phyloP scores from a whole-genome alignment of 257 asterid genomes.

The Fraxinus cuspidata region DNA sequence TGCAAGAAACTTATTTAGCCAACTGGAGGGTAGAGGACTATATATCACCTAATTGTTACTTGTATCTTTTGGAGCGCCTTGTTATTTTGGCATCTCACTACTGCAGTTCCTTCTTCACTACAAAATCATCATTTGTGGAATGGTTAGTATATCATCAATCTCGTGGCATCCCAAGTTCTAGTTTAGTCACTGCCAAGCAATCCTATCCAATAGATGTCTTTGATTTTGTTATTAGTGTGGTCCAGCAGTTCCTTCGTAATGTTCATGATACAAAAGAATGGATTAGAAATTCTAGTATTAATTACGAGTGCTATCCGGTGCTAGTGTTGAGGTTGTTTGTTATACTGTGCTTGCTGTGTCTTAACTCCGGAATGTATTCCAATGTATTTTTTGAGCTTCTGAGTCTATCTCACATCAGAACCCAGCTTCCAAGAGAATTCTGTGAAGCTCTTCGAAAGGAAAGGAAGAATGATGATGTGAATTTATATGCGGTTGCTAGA shows the following conservation, averaged over 20 bases:
- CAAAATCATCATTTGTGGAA: conserved; percentile 57
- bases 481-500: conserved; percentile 30
- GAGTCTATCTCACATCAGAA: not conserved
- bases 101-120: conserved; percentile 37
- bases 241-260: conserved; percentile 29
- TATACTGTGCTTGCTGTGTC: conserved; percentile 44
- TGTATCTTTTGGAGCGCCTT: conserved; percentile 59
- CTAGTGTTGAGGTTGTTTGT: conserved; percentile 47
- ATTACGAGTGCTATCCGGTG: conserved; percentile 26
- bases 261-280: conserved; percentile 25
- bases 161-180: conserved; percentile 22
- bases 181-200: not conserved
- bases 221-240: conserved; percentile 14
- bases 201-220: not conserved
- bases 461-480: not conserved
- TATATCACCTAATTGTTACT: conserved; percentile 59
- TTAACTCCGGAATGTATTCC: conserved; percentile 35
- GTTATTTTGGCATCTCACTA: conserved; percentile 42
- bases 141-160: conserved; percentile 33
- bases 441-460: conserved; percentile 27
- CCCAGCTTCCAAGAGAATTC: conserved; percentile 40
- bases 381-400: conserved; percentile 19
- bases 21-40: conserved; percentile 40
- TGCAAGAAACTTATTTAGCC: conserved; percentile 36
- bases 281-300: conserved; percentile 26